phyloP scores from a whole-genome alignment of 164 flowering plant species.

The Chimonanthus praecox region DNA sequence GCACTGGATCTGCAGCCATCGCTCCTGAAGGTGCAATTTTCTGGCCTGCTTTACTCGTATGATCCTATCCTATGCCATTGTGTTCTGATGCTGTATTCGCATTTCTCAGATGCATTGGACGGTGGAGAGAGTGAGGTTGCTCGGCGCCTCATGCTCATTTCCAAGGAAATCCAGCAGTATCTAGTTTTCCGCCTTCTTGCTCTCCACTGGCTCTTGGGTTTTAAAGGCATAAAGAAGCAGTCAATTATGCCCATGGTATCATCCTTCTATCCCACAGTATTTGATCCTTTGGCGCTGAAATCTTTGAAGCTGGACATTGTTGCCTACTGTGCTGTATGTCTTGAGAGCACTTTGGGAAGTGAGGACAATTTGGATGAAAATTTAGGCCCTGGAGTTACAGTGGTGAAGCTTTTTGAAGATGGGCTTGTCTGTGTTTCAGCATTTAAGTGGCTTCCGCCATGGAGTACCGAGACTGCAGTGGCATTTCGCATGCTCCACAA shows the following conservation, averaged over 20 bases:
- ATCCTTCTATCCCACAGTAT: slow-evolving; percentile 60
- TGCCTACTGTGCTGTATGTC: slow-evolving; percentile 46
- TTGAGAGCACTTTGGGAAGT: slow-evolving; percentile 16
- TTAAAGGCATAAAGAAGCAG: slow-evolving; percentile 31
- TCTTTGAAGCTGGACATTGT: slow-evolving; percentile 76
- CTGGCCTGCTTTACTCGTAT: slow-evolving; percentile 76
- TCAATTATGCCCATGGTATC: slow-evolving; percentile 34
- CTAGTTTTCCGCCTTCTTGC: slow-evolving; percentile 74
- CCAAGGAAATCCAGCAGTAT: slow-evolving; percentile 56
- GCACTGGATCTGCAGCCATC: slow-evolving; percentile 80
- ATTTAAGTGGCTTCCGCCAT: slow-evolving; percentile 87
- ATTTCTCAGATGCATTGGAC: slow-evolving; percentile 64
- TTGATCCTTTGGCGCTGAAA: slow-evolving; percentile 86
- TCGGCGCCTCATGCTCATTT: slow-evolving; percentile 50
- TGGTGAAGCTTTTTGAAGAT: slow-evolving; percentile 61
- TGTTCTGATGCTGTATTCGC: slow-evolving; percentile 62
- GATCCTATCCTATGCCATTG: slow-evolving; percentile 80
- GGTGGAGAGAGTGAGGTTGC: slow-evolving; percentile 74
- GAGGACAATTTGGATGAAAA: slow-evolving; percentile 20
- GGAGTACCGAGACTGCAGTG: slow-evolving; percentile 88
- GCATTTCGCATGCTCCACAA: slow-evolving; percentile 80
- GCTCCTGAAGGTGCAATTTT: slow-evolving; percentile 90
- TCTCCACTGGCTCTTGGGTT: slow-evolving; percentile 83
- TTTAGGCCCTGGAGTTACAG: slow-evolving; percentile 18
- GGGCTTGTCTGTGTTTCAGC: slow-evolving; percentile 72